These are phyloP conservation scores for Auricularia heimuer DNA, from an alignment of 768 basidiomycete genomes.

Conservation along the genomic window DNA sequence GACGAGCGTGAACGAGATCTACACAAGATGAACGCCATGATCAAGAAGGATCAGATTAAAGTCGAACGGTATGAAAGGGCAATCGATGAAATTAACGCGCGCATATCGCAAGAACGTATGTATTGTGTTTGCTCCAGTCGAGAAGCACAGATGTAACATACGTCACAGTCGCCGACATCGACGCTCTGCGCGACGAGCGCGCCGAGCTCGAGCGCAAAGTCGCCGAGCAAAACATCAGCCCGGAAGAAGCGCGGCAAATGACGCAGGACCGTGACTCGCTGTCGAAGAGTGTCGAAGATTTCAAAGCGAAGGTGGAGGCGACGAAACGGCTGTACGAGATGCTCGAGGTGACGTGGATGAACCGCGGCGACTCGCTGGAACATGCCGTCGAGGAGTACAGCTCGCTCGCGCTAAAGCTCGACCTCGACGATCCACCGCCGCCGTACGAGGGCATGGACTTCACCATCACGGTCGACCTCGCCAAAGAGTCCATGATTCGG, in stretches of 20 bases:
- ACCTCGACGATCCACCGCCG: slow-evolving; percentile 64
- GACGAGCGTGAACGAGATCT: slow-evolving; percentile 60
- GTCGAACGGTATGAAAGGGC: slow-evolving; percentile 7
- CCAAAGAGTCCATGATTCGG: slow-evolving; percentile 48
- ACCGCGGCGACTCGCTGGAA: slow-evolving; percentile 72
- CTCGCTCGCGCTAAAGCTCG: slow-evolving; percentile 61
- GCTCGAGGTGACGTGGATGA: slow-evolving; percentile 75
- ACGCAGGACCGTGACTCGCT: slow-evolving; percentile 80
- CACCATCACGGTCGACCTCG: slow-evolving; percentile 71
- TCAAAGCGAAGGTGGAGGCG: slow-evolving; percentile 66
- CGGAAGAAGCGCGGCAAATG: slow-evolving; percentile 87
- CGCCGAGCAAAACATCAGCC: slow-evolving; percentile 78
- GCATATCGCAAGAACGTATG: slow-evolving; percentile 54
- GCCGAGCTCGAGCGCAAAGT: slow-evolving; percentile 55
- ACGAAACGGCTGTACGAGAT: slow-evolving; percentile 63
- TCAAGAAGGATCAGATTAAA: slow-evolving; percentile 42
- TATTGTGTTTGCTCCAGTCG: no score
- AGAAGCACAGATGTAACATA: background rate
- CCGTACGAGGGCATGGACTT: slow-evolving; percentile 65
- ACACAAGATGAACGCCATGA: slow-evolving; percentile 68
- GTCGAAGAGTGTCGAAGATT: slow-evolving; percentile 60
- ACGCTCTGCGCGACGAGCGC: slow-evolving; percentile 55
- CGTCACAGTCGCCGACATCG: slow-evolving; percentile 46
- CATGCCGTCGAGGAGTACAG: slow-evolving; percentile 74
- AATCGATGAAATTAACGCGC: slow-evolving; percentile 52